A percentile compares a stretch with the other conserved stretches of the same genome.
Evolutionary conservation across 75 land plant genomes (phyloP).

Genomic region (Gnetum montanum): DNA sequence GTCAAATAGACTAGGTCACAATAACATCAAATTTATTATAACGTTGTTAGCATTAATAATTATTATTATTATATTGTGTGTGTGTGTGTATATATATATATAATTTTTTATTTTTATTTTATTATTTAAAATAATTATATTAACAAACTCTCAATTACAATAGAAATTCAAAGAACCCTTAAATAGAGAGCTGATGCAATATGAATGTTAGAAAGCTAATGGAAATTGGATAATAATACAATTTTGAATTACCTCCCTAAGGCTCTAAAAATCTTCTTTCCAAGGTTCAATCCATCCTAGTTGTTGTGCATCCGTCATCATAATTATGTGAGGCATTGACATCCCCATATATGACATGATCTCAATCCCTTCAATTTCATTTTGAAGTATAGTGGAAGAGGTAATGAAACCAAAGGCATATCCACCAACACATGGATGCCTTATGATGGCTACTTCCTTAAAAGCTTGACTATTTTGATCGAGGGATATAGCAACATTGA

Average conservation of each 20-base stretch:
- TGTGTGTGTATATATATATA: too few relatives aligned
- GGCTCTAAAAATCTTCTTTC: constrained; percentile 6
- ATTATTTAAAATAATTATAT: not conserved
- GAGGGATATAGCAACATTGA: not conserved
- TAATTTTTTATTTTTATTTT: not conserved
- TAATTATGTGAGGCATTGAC: constrained; percentile 44
- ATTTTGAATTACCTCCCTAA: not conserved
- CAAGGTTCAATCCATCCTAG: constrained; percentile 9
- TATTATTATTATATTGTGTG: too few relatives aligned
- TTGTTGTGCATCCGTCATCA: constrained; percentile 15
- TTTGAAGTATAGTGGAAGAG: not conserved
- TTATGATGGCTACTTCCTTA: not conserved
- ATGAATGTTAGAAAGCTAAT: too few relatives aligned
- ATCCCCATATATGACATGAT: constrained; percentile 41
- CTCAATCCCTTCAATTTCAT: constrained; percentile 6
- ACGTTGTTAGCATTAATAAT: too few relatives aligned
- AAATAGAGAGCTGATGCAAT: too few relatives aligned
- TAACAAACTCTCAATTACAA: not conserved
- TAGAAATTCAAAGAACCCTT: too few relatives aligned
- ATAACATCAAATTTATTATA: too few relatives aligned
- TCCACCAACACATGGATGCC: not conserved
- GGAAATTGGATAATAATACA: too few relatives aligned
- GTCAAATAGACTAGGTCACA: too few relatives aligned
- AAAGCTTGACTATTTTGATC: not conserved
- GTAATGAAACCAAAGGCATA: not conserved